These are phyloP conservation scores for Venturia effusa DNA, from an alignment of 2,329 filamentous ascomycete species.

Conservation along the genomic window DNA sequence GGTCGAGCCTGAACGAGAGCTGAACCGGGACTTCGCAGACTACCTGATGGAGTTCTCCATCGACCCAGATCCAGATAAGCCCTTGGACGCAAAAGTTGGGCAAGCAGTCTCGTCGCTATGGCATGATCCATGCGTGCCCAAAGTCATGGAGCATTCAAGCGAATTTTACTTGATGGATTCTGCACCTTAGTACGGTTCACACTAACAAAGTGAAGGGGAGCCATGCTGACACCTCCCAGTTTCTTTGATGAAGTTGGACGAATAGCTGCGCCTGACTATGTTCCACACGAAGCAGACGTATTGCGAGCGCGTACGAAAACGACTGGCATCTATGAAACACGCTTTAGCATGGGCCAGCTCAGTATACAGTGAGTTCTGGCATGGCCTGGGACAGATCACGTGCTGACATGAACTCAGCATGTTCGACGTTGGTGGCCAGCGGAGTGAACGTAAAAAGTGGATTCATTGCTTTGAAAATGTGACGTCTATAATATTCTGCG, in stretches of 20 bases:
- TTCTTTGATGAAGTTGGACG: conserved; percentile 90
- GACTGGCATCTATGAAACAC: conserved; percentile 96
- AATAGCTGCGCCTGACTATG: conserved; percentile 75
- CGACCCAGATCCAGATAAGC: conserved; percentile 78
- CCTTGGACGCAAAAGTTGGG: conserved; percentile 71
- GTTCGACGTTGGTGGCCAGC: conserved; percentile 96
- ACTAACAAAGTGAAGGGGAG: conserved; percentile 9
- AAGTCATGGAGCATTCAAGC: conserved; percentile 83
- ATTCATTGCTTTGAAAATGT: conserved; percentile 99
- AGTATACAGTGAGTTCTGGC: conserved; percentile 78
- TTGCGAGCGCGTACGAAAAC: conserved; percentile 94
- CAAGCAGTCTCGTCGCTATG: conserved; percentile 78
- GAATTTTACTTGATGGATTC: conserved; percentile 99
- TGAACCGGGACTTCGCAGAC: conserved; percentile 63
- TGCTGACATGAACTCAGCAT: conserved; percentile 51
- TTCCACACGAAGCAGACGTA: conserved; percentile 90
- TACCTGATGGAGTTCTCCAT: conserved; percentile 82
- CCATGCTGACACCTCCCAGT: conserved; percentile 38
- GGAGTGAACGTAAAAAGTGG: conserved; percentile 99
- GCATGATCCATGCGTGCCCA: conserved; percentile 75
- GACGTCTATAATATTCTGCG: conserved; percentile 98
- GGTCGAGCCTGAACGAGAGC: conserved; percentile 62
- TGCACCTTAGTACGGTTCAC: conserved; percentile 72
- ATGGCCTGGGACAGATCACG: conserved; percentile 15
- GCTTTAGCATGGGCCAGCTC: conserved; percentile 96